Base-by-base conservation (phyloP, 2,329 filamentous ascomycete species). In the Monilinia fructigena region DNA sequence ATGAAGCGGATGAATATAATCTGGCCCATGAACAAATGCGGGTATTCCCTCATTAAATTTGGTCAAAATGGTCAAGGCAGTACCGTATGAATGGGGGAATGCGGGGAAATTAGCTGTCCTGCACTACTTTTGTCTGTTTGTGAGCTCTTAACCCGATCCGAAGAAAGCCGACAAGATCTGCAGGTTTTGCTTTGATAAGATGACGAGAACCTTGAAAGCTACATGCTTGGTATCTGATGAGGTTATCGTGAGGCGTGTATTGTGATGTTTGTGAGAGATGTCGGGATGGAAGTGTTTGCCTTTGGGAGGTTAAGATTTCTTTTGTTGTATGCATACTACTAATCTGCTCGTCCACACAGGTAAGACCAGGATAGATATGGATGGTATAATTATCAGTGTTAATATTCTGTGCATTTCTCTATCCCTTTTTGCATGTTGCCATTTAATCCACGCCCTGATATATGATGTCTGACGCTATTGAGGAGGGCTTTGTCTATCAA, bases 211-310 rank as follows among this genome's bases (percentile, higher is more conserved):
- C 47, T 20, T 56, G 61, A 26, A 45, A 60, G 26, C 14, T 60
- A 23, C 47, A 61, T 66, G 48, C 38, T 54, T 48, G 55, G 18
- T 54, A 47, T 23, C n/a, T n/a, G n/a, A 14, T 59, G 63, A 53
- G 31, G 54, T n/a, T 52, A 58, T 65, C 62, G 53, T 65, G 62
- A 59, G 40, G 59, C 52, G 10, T 26, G 35, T n/a, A 38, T 42
- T 20, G 38, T 38, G n/a, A 8, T 56, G 53, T 52, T 42, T 23
- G 26, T 50, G n/a, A 10, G 28, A 31, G 12, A 18, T 53, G 14
- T 53, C 26, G 4, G 26, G 28, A 53, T 5, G 2, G 42, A 5
- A 18, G n/a, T 20, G 12, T 40, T 38, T 26, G 3, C 12, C 12
- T 26, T 56, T 42, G 8, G 14, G 7, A 40, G 54, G 23, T 55